Conservation (phyloP, 2,329 filamentous ascomycete species). For the Ophiostoma himal-ulmi region DNA sequence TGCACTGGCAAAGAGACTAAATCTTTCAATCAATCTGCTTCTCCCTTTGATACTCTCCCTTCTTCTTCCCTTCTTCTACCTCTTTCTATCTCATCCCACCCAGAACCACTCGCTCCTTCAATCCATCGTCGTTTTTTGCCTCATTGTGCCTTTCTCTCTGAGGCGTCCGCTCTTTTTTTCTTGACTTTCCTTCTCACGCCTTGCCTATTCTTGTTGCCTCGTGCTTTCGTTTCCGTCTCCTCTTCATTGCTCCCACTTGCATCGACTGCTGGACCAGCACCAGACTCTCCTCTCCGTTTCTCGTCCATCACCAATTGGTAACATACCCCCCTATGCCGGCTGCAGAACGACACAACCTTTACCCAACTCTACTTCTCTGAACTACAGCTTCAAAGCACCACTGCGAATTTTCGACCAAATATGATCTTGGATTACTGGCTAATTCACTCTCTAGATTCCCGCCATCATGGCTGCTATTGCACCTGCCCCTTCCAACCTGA, state of each 20-base stretch:
- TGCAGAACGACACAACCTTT: background rate
- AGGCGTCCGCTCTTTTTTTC: constrained; percentile 9
- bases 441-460: background rate
- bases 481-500: background rate
- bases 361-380: background rate
- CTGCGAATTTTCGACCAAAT: background rate
- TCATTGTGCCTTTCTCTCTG: background rate
- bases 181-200: background rate
- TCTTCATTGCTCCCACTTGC: background rate
- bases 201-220: background rate
- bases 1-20: background rate
- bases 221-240: background rate
- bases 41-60: background rate
- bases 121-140: no score
- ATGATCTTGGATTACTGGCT: background rate
- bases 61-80: background rate
- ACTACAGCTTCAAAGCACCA: background rate
- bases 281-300: background rate
- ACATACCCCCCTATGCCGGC: background rate
- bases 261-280: background rate
- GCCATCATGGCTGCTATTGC: constrained; percentile 35
- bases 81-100: background rate
- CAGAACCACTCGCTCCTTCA: background rate
- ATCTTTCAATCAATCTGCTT: background rate
- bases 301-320: background rate